Evolutionary conservation across 108 stramenopile genomes (phyloP).

Genomic region (Aurantiochytrium sp.): DNA sequence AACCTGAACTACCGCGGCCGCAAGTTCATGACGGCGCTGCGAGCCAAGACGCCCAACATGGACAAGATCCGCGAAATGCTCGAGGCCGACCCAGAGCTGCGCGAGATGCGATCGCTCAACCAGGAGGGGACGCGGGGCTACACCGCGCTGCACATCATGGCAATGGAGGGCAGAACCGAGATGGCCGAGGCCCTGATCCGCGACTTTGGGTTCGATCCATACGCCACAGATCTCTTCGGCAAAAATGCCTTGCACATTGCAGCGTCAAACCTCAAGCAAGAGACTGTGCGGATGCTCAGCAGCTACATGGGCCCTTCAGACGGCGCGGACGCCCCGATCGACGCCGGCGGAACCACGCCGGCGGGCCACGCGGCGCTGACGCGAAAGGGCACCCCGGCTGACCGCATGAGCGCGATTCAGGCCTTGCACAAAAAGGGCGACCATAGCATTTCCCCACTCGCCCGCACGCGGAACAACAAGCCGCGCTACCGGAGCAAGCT

Average conservation of each 20-base stretch:
- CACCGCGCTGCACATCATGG: constrained; percentile 77
- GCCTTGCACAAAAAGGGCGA: not conserved
- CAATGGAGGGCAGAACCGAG: constrained; percentile 60
- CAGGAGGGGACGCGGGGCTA: constrained; percentile 59
- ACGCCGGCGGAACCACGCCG: constrained; percentile 5
- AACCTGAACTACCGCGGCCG: not conserved
- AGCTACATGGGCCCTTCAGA: not conserved
- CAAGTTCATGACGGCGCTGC: not conserved
- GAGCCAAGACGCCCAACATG: not conserved
- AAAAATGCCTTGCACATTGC: not conserved
- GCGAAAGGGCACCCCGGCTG: not conserved
- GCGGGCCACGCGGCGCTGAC: not conserved
- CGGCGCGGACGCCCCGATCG: not conserved
- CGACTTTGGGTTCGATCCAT: constrained; percentile 13
- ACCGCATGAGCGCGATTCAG: not conserved
- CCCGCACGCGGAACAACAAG: not conserved
- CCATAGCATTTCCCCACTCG: not conserved
- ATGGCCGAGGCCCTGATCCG: constrained; percentile 51
- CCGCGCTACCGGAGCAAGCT: not conserved
- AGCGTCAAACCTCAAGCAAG: not conserved
- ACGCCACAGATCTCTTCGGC: not conserved
- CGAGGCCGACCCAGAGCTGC: not conserved
- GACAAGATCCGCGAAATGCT: not conserved
- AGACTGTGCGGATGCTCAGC: not conserved
- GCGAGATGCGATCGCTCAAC: not conserved